phyloP scores from a whole-genome alignment of 169 alveolate species.

The Ichthyophthirius multifiliis region DNA sequence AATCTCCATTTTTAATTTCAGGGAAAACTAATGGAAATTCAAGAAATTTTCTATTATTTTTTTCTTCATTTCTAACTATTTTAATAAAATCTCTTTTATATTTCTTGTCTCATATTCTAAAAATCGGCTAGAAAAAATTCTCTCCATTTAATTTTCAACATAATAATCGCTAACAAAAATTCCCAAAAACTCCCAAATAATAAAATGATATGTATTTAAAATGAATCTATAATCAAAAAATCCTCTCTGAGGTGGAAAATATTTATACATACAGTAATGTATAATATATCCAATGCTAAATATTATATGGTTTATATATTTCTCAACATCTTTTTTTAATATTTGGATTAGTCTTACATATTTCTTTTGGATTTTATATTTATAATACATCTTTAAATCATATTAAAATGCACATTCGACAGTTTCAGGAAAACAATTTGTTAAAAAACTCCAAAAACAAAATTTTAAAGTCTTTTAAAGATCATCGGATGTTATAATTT shows the following conservation, averaged over 20 bases:
- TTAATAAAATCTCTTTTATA: neutral
- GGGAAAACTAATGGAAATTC: neutral
- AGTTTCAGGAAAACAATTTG: neutral
- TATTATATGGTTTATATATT: neutral
- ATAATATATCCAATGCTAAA: neutral
- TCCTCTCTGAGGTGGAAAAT: neutral
- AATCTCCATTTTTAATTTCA: neutral
- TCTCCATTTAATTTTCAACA: neutral
- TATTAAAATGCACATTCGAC: neutral
- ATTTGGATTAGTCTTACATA: neutral
- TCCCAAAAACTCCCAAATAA: neutral
- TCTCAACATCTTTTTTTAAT: neutral
- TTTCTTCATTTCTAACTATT: neutral
- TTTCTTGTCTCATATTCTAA: neutral
- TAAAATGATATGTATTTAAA: neutral
- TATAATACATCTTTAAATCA: neutral
- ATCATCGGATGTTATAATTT: neutral
- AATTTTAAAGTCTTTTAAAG: neutral
- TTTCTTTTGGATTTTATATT: neutral
- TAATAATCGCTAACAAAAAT: neutral
- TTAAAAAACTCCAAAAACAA: neutral
- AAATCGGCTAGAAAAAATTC: neutral
- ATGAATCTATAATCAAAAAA: constrained; percentile 2
- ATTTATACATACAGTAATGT: neutral
- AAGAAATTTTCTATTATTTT: neutral